Base-by-base conservation (phyloP, 306 rosid genomes). In the Quercus suber region DNA sequence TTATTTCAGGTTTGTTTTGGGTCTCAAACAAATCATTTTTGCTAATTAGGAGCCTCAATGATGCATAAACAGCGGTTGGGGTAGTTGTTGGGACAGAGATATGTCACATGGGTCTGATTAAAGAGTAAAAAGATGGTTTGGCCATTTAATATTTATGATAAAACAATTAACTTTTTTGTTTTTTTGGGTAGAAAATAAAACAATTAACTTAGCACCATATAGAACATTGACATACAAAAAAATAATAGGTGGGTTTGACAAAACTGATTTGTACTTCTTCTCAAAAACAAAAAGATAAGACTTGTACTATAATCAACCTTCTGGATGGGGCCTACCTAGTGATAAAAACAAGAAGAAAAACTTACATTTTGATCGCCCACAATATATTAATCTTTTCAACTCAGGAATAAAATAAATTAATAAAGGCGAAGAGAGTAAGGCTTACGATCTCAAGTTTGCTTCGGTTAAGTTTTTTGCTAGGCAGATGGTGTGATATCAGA, bases 11-110 rank as follows among this genome's bases (percentile, higher is more conserved):
- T 67, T 35, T 78, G 80, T 59, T 55, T 74, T 52, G 67, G 58
- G 9, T 71, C 30, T 27, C 14, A 57, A 58, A 77, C 52, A 9
- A 73, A 79, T 69, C 33, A 79, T 74, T 58, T 58, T 76, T 68
- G 55, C 75, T 37, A 43, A 58, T 61, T 58, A 30, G 45, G 84
- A 67, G 73, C 65, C 84, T 83, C 79, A 28, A 87, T 84, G 73
- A 65, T 79, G 82, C 81, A 80, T 78, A 81, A 73, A 85, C 74
- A 78, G 45, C 67, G 41, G 76, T 55, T 80, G 75, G 75, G 27
- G 57, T 70, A 55, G 77, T 73, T 31, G 82, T 78, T 68, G 64
- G 68, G 76, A 59, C 69, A 79, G 45, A 84, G 83, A 69, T 77
- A 52, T 80, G 27, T 77, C 69, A 77, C 77, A 55, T 67, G 55